Conservation (phyloP, 2,329 filamentous ascomycete species). For the Fusarium sterilihyphosum region DNA sequence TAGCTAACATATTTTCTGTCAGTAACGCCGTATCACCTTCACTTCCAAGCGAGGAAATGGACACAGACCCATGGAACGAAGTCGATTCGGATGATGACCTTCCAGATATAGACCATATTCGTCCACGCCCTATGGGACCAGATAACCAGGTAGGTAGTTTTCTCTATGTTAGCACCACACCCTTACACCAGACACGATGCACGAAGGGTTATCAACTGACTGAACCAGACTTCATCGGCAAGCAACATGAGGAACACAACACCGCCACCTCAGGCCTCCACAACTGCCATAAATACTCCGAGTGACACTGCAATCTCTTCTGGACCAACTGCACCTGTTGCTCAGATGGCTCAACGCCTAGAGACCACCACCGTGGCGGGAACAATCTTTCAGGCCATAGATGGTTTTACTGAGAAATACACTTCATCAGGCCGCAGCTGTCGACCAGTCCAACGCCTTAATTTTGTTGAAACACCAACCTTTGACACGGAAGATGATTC, state of each 20-base stretch:
- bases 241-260: rapidly evolving
- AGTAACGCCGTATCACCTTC: not conserved
- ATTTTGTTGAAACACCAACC: not conserved
- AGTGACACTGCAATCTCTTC: rapidly evolving
- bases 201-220: not conserved
- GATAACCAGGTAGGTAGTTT: not conserved
- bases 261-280: not conserved
- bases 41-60: not conserved
- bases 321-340: not conserved
- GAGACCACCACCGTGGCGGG: rapidly evolving
- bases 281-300: not conserved
- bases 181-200: too few species aligned
- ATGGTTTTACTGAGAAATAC: not conserved
- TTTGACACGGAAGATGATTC: not conserved
- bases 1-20: not conserved
- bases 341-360: not conserved
- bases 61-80: not conserved
- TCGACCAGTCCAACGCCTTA: not conserved
- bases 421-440: not conserved
- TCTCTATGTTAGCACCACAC: not conserved
- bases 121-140: rapidly evolving
- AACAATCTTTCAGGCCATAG: not conserved
- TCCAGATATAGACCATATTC: not conserved
- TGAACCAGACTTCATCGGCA: not conserved
- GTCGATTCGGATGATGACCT: not conserved